These are phyloP conservation scores for Sphaerulina populicola DNA, from an alignment of 2,329 filamentous ascomycete species.

Conservation along the genomic window DNA sequence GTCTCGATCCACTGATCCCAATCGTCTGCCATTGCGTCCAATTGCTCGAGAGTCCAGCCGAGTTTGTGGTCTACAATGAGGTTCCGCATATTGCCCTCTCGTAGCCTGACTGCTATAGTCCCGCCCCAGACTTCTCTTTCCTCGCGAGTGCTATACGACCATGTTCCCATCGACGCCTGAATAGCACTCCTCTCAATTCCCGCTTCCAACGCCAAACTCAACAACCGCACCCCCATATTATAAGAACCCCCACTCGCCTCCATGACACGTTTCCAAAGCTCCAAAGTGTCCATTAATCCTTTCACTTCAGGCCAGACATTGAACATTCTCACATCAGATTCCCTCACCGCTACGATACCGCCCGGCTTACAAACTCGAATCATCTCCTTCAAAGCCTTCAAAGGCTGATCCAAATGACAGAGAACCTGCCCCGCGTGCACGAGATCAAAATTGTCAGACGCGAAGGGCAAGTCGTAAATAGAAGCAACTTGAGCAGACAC, in stretches of 20 bases:
- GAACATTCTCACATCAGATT: conserved; percentile 36
- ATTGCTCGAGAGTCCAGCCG: conserved; percentile 33
- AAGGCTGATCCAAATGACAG: conserved; percentile 47
- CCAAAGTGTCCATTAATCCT: conserved; percentile 32
- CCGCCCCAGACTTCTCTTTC: conserved; percentile 36
- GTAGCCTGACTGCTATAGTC: conserved; percentile 20
- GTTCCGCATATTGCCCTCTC: conserved; percentile 26
- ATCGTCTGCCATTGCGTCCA: conserved; percentile 35
- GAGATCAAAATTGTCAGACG: conserved; percentile 49
- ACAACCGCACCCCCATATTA: conserved; percentile 25
- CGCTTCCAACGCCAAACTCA: conserved; percentile 33
- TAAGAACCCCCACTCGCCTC: conserved; percentile 23
- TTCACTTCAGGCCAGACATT: conserved; percentile 31
- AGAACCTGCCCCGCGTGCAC: conserved; percentile 53
- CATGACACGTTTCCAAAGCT: conserved; percentile 30
- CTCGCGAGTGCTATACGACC: conserved; percentile 36
- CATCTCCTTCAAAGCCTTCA: conserved; percentile 47
- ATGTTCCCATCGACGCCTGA: conserved; percentile 35
- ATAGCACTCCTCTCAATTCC: conserved; percentile 35
- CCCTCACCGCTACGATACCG: conserved; percentile 46
- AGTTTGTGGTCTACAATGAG: conserved; percentile 31
- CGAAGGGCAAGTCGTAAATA: conserved; percentile 33
- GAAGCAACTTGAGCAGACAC: conserved; percentile 34
- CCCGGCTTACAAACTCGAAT: conserved; percentile 46
- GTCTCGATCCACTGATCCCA: conserved; percentile 37